Evolutionary conservation across 1,284 basidiomycete genomes (phyloP).

Genomic region (Leucoagaricus sp.): DNA sequence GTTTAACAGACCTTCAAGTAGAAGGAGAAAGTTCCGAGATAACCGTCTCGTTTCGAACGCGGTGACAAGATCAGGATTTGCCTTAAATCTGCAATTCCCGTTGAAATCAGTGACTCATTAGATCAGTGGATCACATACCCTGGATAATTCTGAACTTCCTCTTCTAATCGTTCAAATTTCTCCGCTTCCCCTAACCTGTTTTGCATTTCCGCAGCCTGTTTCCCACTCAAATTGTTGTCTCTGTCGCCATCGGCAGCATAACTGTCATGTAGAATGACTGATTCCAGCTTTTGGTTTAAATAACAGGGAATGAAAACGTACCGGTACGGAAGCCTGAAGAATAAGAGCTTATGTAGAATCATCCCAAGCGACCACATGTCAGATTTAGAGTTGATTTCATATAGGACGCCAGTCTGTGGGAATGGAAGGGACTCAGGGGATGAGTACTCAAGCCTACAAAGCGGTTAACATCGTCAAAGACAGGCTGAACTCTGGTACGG

Average conservation of each 20-base stretch:
- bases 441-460: slow-evolving; percentile 69
- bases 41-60: slow-evolving; percentile 69
- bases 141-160: slow-evolving; percentile 73
- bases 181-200: slow-evolving; percentile 49
- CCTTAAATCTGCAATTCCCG: slow-evolving; percentile 54
- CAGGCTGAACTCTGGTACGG: neutral
- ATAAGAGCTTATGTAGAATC: slow-evolving; percentile 89
- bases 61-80: slow-evolving; percentile 46
- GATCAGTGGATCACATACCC: slow-evolving; percentile 49
- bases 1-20: slow-evolving; percentile 74
- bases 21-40: slow-evolving; percentile 65
- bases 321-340: slow-evolving; percentile 80
- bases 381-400: slow-evolving; percentile 83
- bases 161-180: slow-evolving; percentile 66
- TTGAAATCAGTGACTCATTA: neutral
- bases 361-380: slow-evolving; percentile 91
- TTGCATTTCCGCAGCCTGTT: slow-evolving; percentile 2
- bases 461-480: neutral
- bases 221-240: slow-evolving; percentile 25
- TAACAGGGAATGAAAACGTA: slow-evolving; percentile 15
- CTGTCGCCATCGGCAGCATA: slow-evolving; percentile 58
- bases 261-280: slow-evolving; percentile 22
- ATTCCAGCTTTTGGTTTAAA: neutral
- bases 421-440: slow-evolving; percentile 86
- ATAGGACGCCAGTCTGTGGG: slow-evolving; percentile 63